Evolutionary conservation across 2,329 filamentous ascomycete species (phyloP).

Genomic region (Neocatenulostroma microsporum): DNA sequence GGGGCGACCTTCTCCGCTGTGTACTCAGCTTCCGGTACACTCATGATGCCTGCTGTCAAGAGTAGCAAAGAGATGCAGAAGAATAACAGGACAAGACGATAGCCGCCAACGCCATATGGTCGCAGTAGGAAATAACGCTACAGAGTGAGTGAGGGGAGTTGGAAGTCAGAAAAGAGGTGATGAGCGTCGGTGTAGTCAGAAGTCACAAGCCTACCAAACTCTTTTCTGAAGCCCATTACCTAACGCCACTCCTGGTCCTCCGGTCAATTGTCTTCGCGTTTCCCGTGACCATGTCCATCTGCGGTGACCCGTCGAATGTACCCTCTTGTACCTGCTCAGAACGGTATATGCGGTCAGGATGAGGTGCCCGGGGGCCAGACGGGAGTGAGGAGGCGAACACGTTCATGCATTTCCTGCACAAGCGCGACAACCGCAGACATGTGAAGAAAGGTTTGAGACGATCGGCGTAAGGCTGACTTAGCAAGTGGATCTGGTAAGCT

Average conservation of each 20-base stretch:
- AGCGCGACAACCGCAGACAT: background rate
- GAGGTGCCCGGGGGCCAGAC: too few species aligned
- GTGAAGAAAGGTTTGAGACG: background rate
- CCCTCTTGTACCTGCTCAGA: too few species aligned
- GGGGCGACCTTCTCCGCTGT: conserved; percentile 1
- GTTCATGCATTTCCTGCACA: too few species aligned
- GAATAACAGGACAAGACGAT: background rate
- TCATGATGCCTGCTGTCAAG: conserved; percentile 1
- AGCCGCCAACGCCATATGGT: conserved; percentile 4
- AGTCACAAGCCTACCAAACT: background rate
- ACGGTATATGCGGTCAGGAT: too few species aligned
- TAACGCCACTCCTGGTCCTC: too few species aligned
- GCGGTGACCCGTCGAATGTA: too few species aligned
- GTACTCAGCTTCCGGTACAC: background rate
- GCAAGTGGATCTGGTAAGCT: too few species aligned
- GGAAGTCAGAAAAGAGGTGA: background rate
- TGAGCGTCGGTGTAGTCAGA: background rate
- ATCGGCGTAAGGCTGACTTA: background rate
- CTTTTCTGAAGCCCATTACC: conserved; percentile 5
- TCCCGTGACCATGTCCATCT: too few species aligned
- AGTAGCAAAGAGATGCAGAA: background rate
- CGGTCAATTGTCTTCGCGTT: too few species aligned
- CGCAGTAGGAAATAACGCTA: background rate
- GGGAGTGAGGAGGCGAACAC: too few species aligned
- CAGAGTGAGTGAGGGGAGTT: background rate